Evolutionary conservation across 148 eudicot genomes (phyloP).

Genomic region (Cornus kousa): DNA sequence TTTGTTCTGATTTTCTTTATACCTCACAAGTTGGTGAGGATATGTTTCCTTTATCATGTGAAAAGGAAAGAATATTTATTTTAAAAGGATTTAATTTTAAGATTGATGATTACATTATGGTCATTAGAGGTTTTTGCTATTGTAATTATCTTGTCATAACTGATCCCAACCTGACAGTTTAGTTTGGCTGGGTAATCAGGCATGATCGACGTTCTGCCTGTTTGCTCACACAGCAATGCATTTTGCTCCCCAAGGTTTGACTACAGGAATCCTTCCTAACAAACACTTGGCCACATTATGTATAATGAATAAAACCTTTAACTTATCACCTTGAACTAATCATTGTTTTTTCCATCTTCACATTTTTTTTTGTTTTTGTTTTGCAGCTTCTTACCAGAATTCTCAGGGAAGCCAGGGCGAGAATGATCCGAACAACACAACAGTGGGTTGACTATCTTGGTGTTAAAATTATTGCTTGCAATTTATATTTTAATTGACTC

Average conservation of each 20-base stretch:
- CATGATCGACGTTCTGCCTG: background rate
- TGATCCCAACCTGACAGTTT: background rate
- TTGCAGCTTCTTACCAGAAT: constrained; percentile 76
- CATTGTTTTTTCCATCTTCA: constrained; percentile 7
- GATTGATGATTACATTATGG: background rate
- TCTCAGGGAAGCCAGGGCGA: constrained; percentile 77
- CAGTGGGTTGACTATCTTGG: constrained; percentile 66
- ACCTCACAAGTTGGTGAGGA: background rate
- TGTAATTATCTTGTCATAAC: background rate
- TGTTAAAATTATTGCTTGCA: constrained; percentile 3
- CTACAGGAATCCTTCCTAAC: background rate
- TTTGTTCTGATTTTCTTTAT: background rate
- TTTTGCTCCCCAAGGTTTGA: background rate
- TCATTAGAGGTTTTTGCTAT: background rate
- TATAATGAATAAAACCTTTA: background rate
- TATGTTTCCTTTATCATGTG: background rate
- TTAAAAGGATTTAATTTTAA: background rate
- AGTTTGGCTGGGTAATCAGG: background rate
- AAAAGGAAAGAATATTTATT: background rate
- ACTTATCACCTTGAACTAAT: background rate
- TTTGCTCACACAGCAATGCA: background rate
- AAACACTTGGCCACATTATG: background rate
- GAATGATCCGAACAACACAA: constrained; percentile 87
- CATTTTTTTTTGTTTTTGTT: constrained; percentile 14
- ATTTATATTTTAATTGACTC: constrained; percentile 20